Percentiles rank a stretch among this genome's conserved stretches.
Evolutionary conservation across 2,329 filamentous ascomycete species (phyloP).

Genomic region (Penicillium capsulatum): DNA sequence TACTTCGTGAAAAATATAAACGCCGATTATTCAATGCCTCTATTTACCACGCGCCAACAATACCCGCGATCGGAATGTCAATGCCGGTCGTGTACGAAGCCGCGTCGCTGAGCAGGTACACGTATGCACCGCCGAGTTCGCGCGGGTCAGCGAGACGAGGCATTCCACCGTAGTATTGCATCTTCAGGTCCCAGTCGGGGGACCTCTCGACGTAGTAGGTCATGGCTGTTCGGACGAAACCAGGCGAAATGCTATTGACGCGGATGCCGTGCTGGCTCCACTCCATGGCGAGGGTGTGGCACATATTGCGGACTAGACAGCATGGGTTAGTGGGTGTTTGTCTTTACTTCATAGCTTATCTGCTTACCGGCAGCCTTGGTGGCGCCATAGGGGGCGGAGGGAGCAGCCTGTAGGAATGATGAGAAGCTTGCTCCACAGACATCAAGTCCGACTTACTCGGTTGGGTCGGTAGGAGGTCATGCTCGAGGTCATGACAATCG

Average conservation of each 20-base stretch:
- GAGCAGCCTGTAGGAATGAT: slow-evolving; percentile 38
- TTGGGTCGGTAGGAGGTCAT: slow-evolving; percentile 51
- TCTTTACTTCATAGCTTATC: neutral
- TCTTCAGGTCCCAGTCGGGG: slow-evolving; percentile 54
- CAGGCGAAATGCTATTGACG: slow-evolving; percentile 47
- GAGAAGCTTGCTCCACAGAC: neutral
- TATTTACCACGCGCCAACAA: slow-evolving; percentile 33
- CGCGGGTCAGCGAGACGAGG: slow-evolving; percentile 51
- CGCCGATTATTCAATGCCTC: too few species aligned
- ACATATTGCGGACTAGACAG: slow-evolving; percentile 25
- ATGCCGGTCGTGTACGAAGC: slow-evolving; percentile 36
- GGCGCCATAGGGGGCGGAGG: slow-evolving; percentile 48
- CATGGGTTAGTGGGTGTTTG: neutral
- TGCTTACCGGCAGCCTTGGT: slow-evolving; percentile 40
- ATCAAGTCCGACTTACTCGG: slow-evolving; percentile 21
- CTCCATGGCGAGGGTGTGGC: slow-evolving; percentile 43
- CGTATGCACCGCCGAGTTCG: slow-evolving; percentile 55
- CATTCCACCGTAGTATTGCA: slow-evolving; percentile 58
- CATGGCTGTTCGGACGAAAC: slow-evolving; percentile 43
- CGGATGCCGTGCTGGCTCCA: slow-evolving; percentile 43
- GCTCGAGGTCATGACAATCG: slow-evolving; percentile 44
- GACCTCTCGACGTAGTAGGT: slow-evolving; percentile 51
- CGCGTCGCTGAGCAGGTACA: slow-evolving; percentile 52
- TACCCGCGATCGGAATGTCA: slow-evolving; percentile 39
- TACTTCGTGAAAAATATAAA: too few species aligned